Percentiles rank a stretch among this genome's conserved stretches.
Conservation (phyloP, 2,329 filamentous ascomycete genomes). For the Seiridium cupressi region DNA sequence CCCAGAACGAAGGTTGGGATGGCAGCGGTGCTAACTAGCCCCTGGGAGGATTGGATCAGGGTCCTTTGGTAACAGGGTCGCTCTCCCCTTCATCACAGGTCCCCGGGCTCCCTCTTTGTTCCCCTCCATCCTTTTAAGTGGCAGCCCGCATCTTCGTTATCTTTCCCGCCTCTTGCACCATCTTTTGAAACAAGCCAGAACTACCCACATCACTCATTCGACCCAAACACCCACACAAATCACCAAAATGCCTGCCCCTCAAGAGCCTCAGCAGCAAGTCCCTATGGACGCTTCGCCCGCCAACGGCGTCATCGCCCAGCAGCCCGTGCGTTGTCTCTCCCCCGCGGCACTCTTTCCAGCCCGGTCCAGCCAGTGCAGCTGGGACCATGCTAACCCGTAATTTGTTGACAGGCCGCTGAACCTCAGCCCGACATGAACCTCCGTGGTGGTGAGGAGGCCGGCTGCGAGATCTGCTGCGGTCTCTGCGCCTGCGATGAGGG, state of each 20-base stretch:
- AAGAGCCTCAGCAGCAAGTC: slow-evolving; percentile 41
- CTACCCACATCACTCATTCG: background rate
- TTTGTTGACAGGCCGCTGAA: slow-evolving; percentile 18
- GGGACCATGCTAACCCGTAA: background rate
- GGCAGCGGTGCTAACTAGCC: background rate
- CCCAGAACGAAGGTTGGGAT: background rate
- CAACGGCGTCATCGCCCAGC: slow-evolving; percentile 36
- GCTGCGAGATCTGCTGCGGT: slow-evolving; percentile 44
- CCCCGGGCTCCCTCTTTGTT: background rate
- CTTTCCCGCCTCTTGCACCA: background rate
- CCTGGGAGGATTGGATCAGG: background rate
- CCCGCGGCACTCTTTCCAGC: background rate
- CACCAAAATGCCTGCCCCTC: slow-evolving; percentile 37
- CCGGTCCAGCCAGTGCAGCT: background rate
- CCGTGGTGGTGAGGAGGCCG: slow-evolving; percentile 43
- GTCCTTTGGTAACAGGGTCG: background rate
- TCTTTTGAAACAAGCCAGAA: background rate
- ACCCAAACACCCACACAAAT: background rate
- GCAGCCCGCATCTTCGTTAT: background rate
- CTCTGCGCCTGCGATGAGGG: slow-evolving; percentile 42
- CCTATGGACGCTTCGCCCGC: slow-evolving; percentile 37
- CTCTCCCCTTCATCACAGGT: background rate
- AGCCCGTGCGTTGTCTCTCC: slow-evolving; percentile 34
- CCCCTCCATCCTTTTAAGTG: background rate
- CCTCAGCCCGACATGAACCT: slow-evolving; percentile 41